Evolutionary conservation across 2,329 filamentous ascomycete species (phyloP).

Genomic region (Colletotrichum sp.): DNA sequence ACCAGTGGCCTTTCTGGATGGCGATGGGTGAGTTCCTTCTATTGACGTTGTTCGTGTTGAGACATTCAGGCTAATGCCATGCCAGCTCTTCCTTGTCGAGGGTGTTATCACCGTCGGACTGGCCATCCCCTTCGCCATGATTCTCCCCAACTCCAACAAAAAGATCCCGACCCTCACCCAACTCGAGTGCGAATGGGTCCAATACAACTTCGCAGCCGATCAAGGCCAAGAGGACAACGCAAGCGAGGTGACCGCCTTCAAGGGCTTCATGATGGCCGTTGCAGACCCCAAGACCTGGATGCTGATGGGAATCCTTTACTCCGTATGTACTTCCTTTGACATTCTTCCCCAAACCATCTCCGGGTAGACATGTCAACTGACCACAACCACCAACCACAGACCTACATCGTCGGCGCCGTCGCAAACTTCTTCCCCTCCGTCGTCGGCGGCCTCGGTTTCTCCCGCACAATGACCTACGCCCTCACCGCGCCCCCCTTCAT

Average conservation of each 20-base stretch:
- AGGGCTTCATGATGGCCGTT: conserved; percentile 30
- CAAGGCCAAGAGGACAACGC: conserved; percentile 16
- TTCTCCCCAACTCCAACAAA: conserved; percentile 22
- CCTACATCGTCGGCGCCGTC: conserved; percentile 32
- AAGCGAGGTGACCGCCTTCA: conserved; percentile 19
- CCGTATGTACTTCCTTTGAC: conserved; percentile 1
- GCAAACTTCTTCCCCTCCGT: conserved; percentile 30
- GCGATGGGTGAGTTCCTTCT: conserved; percentile 53
- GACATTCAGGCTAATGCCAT: accelerated
- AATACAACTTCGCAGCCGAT: conserved; percentile 19
- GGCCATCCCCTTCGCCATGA: conserved; percentile 10
- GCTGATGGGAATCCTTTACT: conserved; percentile 35
- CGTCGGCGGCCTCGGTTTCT: conserved; percentile 26
- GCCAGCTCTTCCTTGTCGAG: conserved; percentile 16
- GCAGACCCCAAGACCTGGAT: conserved; percentile 41
- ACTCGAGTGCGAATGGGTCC: conserved; percentile 21
- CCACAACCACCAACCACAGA: conserved; percentile 8
- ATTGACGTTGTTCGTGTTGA: accelerated
- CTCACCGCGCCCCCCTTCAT: conserved; percentile 50
- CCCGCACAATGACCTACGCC: conserved; percentile 24
- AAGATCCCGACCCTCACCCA: conserved; percentile 16
- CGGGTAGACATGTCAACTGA: accelerated
- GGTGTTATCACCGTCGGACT: conserved; percentile 20
- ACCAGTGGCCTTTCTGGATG: conserved; percentile 63
- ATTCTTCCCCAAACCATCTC: not conserved